Evolutionary conservation across 495 filamentous ascomycete genomes (phyloP).

Genomic region (Acidiella bohemica): DNA sequence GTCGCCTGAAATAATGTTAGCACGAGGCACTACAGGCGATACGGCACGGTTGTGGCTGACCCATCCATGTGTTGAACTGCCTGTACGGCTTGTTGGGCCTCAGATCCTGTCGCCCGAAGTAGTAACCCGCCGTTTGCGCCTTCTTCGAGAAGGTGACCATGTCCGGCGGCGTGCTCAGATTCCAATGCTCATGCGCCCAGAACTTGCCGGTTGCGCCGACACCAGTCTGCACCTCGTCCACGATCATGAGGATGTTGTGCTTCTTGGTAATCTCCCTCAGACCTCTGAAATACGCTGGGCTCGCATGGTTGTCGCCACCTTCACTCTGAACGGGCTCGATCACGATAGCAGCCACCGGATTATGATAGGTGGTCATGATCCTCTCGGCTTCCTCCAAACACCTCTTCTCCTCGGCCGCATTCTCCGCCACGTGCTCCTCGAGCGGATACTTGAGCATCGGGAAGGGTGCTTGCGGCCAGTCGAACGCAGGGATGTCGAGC

Average conservation of each 20-base stretch:
- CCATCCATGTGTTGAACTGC: conserved; percentile 99
- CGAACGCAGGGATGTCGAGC: conserved; percentile 93
- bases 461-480: conserved; percentile 96
- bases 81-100: conserved; percentile 98
- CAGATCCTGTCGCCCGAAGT: conserved; percentile 74
- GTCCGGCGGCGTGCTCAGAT: conserved; percentile 70
- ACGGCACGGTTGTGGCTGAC: conserved; percentile 24
- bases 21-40: background rate
- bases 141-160: conserved; percentile 99
- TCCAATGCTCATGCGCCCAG: conserved; percentile 99
- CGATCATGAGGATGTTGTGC: conserved; percentile 81
- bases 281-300: conserved; percentile 78
- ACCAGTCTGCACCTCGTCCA: conserved; percentile 97
- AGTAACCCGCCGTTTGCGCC: conserved; percentile 95
- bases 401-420: conserved; percentile 67
- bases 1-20: conserved; percentile 34
- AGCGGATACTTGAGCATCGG: conserved; percentile 83
- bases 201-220: conserved; percentile 92
- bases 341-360: conserved; percentile 78
- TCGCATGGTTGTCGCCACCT: conserved; percentile 97
- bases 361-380: conserved; percentile 67
- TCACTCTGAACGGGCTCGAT: conserved; percentile 97
- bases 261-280: conserved; percentile 76
- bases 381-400: conserved; percentile 82
- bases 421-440: conserved; percentile 68